These are phyloP conservation scores for Myriangium duriaei DNA, from an alignment of 2,329 filamentous ascomycete species.

Conservation along the genomic window DNA sequence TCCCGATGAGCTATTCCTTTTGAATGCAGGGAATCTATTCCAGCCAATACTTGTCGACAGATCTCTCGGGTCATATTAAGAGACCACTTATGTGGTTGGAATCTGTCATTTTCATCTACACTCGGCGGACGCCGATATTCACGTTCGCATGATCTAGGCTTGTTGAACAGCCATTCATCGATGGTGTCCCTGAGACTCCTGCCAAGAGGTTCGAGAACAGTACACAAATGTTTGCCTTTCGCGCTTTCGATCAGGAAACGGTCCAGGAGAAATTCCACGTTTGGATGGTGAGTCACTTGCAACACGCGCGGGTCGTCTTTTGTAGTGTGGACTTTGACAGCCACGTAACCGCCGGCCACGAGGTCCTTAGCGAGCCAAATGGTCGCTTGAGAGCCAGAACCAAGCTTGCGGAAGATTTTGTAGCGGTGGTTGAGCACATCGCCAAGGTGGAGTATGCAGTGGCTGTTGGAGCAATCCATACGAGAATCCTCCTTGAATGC, in stretches of 20 bases:
- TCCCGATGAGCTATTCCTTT: neutral
- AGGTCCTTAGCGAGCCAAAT: slow-evolving; percentile 6
- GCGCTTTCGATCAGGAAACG: neutral
- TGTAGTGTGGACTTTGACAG: neutral
- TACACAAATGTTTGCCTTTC: neutral
- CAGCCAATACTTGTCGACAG: neutral
- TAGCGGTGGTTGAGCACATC: slow-evolving; percentile 2
- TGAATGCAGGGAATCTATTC: neutral
- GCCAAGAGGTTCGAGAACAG: neutral
- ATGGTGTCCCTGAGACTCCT: neutral
- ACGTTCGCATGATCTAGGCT: too few relatives aligned
- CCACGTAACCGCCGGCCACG: neutral
- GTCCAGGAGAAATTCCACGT: neutral
- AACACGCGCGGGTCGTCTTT: neutral
- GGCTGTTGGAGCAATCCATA: too few relatives aligned
- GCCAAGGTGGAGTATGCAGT: slow-evolving; percentile 7
- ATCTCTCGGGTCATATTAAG: neutral
- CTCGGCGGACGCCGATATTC: neutral
- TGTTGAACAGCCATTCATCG: neutral
- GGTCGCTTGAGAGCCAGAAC: slow-evolving; percentile 2
- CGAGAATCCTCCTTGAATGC: too few relatives aligned
- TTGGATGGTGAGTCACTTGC: neutral
- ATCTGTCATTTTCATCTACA: neutral
- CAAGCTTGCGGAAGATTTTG: slow-evolving; percentile 8
- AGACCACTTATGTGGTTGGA: neutral